These are phyloP conservation scores for Fusarium pilosicola DNA, from an alignment of 2,329 filamentous ascomycete genomes.

Conservation along the genomic window DNA sequence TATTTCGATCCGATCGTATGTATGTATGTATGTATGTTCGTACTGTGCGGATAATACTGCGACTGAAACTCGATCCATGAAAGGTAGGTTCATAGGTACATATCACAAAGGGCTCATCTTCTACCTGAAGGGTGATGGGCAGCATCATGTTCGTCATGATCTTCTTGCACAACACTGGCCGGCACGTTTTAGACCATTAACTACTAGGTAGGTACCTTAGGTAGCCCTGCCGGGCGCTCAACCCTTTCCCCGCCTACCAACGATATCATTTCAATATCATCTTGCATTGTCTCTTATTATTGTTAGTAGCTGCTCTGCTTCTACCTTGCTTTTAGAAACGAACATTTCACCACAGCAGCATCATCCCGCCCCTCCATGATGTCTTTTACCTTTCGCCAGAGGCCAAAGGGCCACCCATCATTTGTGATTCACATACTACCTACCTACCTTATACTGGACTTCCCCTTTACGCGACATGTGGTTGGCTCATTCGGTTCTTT, in stretches of 20 bases:
- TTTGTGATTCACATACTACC: neutral
- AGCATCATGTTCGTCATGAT: constrained; percentile 30
- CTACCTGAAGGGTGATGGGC: neutral
- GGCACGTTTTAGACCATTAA: constrained; percentile 10
- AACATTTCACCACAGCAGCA: constrained; percentile 22
- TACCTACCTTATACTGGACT: neutral
- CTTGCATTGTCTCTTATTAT: neutral
- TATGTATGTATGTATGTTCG: neutral
- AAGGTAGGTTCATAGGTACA: neutral
- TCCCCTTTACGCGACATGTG: neutral
- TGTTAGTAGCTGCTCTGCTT: neutral
- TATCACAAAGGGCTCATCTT: neutral
- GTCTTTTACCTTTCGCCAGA: constrained; percentile 18
- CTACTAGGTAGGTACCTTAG: too few species aligned
- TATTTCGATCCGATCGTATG: constrained; percentile 28
- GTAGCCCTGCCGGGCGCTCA: neutral
- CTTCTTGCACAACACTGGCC: constrained; percentile 11
- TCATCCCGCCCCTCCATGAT: constrained; percentile 29
- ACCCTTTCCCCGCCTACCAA: neutral
- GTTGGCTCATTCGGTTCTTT: constrained; percentile 8
- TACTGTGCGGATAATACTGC: neutral
- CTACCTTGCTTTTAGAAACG: neutral
- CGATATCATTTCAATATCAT: neutral
- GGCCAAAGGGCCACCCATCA: neutral
- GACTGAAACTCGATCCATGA: constrained; percentile 12